A percentile compares a stretch with the other conserved stretches of the same genome.
Conservation (phyloP, 2,329 filamentous ascomycete genomes). For the Tolypocladium capitatum region DNA sequence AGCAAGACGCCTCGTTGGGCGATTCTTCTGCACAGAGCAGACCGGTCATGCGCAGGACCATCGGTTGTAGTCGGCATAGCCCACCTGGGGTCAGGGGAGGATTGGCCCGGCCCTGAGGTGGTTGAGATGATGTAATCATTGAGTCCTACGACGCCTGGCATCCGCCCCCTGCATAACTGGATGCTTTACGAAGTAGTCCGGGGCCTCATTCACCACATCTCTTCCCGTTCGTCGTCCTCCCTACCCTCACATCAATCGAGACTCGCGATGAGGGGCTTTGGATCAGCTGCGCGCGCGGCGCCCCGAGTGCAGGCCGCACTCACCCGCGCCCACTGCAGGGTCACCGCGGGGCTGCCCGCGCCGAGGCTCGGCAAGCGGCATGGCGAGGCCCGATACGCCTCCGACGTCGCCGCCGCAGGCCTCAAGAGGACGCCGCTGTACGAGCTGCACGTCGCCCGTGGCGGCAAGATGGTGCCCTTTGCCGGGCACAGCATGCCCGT, state of each 20-base stretch:
- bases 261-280: slow-evolving; percentile 1
- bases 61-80: not conserved
- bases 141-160: too few species aligned
- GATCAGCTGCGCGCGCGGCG: slow-evolving; percentile 16
- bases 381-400: slow-evolving; percentile 13
- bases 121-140: not conserved
- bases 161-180: too few species aligned
- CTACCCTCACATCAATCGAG: slow-evolving; percentile 1
- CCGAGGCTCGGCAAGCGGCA: slow-evolving; percentile 3
- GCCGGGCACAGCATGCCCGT: slow-evolving; percentile 89
- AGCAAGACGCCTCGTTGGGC: not conserved
- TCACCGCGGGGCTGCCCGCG: not conserved
- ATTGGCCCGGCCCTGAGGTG: not conserved
- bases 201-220: not conserved
- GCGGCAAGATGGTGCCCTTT: slow-evolving; percentile 94
- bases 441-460: slow-evolving; percentile 62
- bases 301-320: slow-evolving; percentile 9
- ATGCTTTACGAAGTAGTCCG: not conserved
- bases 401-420: slow-evolving; percentile 11
- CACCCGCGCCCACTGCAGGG: slow-evolving; percentile 5
- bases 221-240: slow-evolving; percentile 1
- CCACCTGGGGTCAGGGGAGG: too few species aligned
- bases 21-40: not conserved
- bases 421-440: slow-evolving; percentile 60
- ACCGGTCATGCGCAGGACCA: not conserved